phyloP scores from a whole-genome alignment of 2,329 filamentous ascomycete genomes.

The Chrysoporthe deuterocubensis region DNA sequence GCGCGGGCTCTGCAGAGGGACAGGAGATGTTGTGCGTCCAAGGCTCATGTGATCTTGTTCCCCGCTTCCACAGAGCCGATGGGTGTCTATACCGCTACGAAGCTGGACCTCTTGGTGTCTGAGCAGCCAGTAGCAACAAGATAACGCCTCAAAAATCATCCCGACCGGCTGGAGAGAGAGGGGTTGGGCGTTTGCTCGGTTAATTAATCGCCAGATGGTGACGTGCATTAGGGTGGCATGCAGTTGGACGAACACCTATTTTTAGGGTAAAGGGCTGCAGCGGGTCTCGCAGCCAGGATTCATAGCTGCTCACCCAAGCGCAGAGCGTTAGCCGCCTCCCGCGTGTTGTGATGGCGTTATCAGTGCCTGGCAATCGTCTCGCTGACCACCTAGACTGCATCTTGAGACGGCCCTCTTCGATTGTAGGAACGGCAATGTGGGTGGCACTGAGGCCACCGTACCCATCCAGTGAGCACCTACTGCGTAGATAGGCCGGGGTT shows the following conservation, averaged over 20 bases:
- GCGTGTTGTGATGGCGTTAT: not conserved
- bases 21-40: not conserved
- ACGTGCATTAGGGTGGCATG: too few species aligned
- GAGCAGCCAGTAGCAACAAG: too few species aligned
- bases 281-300: not conserved
- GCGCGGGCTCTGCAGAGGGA: not conserved
- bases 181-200: too few species aligned
- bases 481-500: not conserved
- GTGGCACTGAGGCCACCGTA: not conserved
- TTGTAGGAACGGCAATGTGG: not conserved
- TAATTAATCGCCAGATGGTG: not conserved
- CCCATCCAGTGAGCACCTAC: not conserved
- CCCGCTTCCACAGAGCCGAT: not conserved
- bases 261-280: not conserved
- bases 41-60: not conserved
- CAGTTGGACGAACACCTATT: not conserved
- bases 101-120: not conserved
- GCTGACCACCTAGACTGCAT: not conserved
- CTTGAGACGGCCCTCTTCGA: not conserved
- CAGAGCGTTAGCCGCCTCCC: not conserved
- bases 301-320: not conserved
- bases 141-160: too few species aligned
- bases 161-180: too few species aligned
- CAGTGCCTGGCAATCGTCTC: not conserved
- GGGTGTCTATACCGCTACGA: not conserved